phyloP scores from a whole-genome alignment of 805 yeast genomes.

The Candida sonorensis region DNA sequence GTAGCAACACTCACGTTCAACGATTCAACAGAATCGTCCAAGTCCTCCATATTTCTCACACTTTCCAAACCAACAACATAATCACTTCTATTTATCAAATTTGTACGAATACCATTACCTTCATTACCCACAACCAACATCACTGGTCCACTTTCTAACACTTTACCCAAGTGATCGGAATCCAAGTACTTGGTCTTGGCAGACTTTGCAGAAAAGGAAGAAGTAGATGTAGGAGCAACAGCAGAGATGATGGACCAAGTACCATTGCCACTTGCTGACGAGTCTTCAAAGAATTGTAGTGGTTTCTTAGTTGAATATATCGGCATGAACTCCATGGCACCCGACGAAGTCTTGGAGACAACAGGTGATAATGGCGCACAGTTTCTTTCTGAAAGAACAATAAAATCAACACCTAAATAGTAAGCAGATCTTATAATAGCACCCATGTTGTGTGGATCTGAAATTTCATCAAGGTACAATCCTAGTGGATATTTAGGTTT shows the following conservation, averaged over 20 bases:
- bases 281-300: constrained; percentile 50
- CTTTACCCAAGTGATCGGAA: constrained; percentile 34
- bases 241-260: constrained; percentile 75
- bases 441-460: constrained; percentile 86
- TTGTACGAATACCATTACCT: constrained; percentile 73
- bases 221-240: constrained; percentile 29
- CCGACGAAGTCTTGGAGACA: constrained; percentile 76
- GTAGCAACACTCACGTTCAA: constrained; percentile 88
- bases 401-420: constrained; percentile 76
- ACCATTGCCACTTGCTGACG: constrained; percentile 30
- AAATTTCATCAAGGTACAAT: constrained; percentile 66
- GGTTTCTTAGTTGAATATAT: constrained; percentile 56
- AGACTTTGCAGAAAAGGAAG: neutral
- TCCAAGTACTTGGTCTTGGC: constrained; percentile 24
- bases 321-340: constrained; percentile 71
- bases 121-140: constrained; percentile 80
- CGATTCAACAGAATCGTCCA: constrained; percentile 53
- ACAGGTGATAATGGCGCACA: constrained; percentile 72
- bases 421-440: constrained; percentile 76
- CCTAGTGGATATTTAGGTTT: constrained; percentile 51
- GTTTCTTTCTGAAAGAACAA: constrained; percentile 61
- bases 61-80: constrained; percentile 35
- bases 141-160: constrained; percentile 48
- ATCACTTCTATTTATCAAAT: constrained; percentile 53
- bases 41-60: constrained; percentile 12